A percentile compares a stretch with the other conserved stretches of the same genome.
These are phyloP conservation scores for Platanthera zijinensis DNA, from an alignment of 106 monocot species.

Conservation along the genomic window DNA sequence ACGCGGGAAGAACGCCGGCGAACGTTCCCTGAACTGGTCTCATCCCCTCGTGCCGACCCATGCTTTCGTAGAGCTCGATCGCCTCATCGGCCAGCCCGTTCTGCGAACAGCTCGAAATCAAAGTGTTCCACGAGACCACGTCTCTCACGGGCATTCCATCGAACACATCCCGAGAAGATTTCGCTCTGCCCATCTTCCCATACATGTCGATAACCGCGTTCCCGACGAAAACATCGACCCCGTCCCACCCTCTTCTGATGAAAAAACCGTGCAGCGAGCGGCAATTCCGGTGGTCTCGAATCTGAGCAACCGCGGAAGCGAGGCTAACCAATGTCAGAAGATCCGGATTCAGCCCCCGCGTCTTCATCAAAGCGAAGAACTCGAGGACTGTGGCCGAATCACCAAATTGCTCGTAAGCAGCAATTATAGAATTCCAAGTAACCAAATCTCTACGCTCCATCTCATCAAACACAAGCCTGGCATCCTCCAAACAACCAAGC, in stretches of 20 bases:
- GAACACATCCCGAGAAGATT: slow-evolving; percentile 42
- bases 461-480: slow-evolving; percentile 33
- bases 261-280: slow-evolving; percentile 42
- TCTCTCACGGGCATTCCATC: slow-evolving; percentile 33
- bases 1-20: slow-evolving; percentile 60
- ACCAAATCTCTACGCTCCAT: slow-evolving; percentile 37
- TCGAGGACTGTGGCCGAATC: slow-evolving; percentile 25
- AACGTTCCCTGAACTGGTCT: slow-evolving; percentile 57
- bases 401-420: slow-evolving; percentile 49
- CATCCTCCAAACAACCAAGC: slow-evolving; percentile 20
- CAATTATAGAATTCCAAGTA: slow-evolving; percentile 66
- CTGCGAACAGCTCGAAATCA: slow-evolving; percentile 60
- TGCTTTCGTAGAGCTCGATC: slow-evolving; percentile 35
- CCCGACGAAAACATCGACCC: slow-evolving; percentile 42
- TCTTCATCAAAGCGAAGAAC: slow-evolving; percentile 41
- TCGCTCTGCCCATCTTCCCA: slow-evolving; percentile 45
- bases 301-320: slow-evolving; percentile 30
- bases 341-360: slow-evolving; percentile 28
- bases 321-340: slow-evolving; percentile 43
- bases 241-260: slow-evolving; percentile 19
- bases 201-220: slow-evolving; percentile 82
- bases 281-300: slow-evolving; percentile 27
- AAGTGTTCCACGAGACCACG: slow-evolving; percentile 63
- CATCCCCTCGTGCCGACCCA: slow-evolving; percentile 21
- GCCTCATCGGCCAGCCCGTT: slow-evolving; percentile 41